phyloP scores from a whole-genome alignment of 2,329 filamentous ascomycete species.

The Chrysosphaeria jannelii region DNA sequence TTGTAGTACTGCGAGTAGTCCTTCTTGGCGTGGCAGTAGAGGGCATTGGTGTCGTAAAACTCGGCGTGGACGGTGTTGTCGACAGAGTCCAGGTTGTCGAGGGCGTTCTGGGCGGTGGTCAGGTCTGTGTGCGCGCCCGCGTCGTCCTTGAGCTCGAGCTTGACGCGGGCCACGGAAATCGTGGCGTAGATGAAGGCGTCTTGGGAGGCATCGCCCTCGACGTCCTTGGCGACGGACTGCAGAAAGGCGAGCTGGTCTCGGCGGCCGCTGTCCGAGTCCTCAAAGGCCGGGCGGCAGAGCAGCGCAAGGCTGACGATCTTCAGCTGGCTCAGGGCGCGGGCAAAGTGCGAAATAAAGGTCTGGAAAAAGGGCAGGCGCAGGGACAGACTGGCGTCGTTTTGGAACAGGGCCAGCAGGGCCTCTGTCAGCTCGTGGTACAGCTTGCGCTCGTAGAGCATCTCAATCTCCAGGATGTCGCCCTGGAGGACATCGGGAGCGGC shows the following conservation, averaged over 20 bases:
- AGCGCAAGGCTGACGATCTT: conserved; percentile 82
- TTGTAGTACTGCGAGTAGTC: conserved; percentile 95
- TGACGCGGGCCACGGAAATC: conserved; percentile 65
- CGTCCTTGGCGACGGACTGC: conserved; percentile 53
- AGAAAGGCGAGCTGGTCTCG: conserved; percentile 67
- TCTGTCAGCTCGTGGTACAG: conserved; percentile 98
- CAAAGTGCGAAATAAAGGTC: conserved; percentile 82
- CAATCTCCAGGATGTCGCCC: conserved; percentile 65
- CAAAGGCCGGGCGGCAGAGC: conserved; percentile 60
- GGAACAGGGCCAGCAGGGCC: conserved; percentile 65
- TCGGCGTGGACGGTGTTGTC: conserved; percentile 86
- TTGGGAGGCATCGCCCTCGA: conserved; percentile 75
- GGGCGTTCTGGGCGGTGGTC: conserved; percentile 57
- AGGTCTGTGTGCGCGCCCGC: conserved; percentile 67
- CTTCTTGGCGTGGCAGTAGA: conserved; percentile 78
- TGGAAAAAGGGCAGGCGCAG: conserved; percentile 81
- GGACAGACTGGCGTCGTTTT: conserved; percentile 44
- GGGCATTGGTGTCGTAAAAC: conserved; percentile 85
- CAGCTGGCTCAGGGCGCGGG: conserved; percentile 95
- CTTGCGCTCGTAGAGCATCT: conserved; percentile 94
- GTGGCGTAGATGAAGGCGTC: conserved; percentile 88
- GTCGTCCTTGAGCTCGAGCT: conserved; percentile 49
- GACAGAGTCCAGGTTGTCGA: conserved; percentile 81
- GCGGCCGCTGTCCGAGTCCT: no score
- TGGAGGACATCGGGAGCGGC: conserved; percentile 67